Evolutionary conservation across 345 rosid genomes (phyloP).

Genomic region (Conringia planisiliqua): DNA sequence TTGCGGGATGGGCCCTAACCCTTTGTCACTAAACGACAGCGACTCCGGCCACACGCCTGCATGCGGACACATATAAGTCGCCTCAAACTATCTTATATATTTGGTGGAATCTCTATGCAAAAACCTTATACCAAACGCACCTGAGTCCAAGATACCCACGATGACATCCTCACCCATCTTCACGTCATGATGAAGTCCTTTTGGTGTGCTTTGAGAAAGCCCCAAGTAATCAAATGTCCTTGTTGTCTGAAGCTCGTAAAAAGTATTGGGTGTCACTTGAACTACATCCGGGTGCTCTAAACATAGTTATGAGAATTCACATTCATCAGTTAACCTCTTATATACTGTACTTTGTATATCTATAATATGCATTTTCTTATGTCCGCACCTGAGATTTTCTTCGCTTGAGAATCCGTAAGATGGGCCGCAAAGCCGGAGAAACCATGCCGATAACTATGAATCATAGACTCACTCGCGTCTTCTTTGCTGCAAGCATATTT

Average conservation of each 20-base stretch:
- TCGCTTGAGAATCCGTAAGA: constrained; percentile 53
- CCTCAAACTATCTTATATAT: not conserved
- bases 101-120: not conserved
- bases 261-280: constrained; percentile 41
- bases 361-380: not conserved
- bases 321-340: not conserved
- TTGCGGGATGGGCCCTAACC: constrained; percentile 22
- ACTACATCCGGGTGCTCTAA: constrained; percentile 3
- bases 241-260: constrained; percentile 53
- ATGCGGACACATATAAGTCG: not conserved
- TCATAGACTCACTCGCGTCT: constrained; percentile 32
- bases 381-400: constrained; percentile 18
- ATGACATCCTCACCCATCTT: constrained; percentile 65
- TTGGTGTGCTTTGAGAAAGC: constrained; percentile 35
- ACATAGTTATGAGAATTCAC: not conserved
- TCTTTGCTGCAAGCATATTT: constrained; percentile 38
- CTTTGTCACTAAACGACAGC: constrained; percentile 7
- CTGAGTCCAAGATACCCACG: constrained; percentile 62
- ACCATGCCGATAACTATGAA: constrained; percentile 65
- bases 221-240: constrained; percentile 65
- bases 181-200: constrained; percentile 37
- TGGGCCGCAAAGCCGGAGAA: constrained; percentile 80
- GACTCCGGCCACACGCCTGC: constrained; percentile 31
- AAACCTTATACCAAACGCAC: constrained; percentile 15
- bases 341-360: not conserved